Conservation (phyloP, 805 yeast genomes). For the Wickerhamomyces bisporus region DNA sequence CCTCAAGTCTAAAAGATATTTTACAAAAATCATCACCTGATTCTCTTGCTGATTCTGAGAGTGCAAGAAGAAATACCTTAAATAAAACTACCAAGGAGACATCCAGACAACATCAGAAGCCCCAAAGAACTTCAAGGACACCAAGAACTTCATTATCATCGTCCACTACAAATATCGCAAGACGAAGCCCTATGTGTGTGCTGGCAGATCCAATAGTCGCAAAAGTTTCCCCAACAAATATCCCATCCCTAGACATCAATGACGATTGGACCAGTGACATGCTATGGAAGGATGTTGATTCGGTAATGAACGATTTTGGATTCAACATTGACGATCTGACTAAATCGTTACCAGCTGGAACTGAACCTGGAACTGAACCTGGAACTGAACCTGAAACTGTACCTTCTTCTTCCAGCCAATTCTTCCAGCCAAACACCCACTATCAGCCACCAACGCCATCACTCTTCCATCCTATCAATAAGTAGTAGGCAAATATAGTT, state of each 20-base stretch:
- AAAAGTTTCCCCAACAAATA: constrained; percentile 18
- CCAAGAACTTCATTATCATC: too few species aligned
- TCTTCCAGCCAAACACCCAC: too few species aligned
- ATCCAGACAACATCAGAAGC: neutral
- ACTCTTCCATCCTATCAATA: neutral
- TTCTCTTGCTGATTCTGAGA: neutral
- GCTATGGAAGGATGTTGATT: constrained; percentile 73
- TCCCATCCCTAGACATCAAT: constrained; percentile 29
- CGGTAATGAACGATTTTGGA: constrained; percentile 89
- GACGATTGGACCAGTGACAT: constrained; percentile 40
- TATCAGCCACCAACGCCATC: too few species aligned
- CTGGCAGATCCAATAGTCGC: neutral
- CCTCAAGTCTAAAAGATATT: constrained; percentile 14
- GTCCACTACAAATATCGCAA: too few species aligned
- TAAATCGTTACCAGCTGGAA: constrained; percentile 2
- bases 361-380: too few species aligned
- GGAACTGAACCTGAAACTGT: too few species aligned
- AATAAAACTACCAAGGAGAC: too few species aligned
- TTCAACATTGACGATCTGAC: constrained; percentile 49
- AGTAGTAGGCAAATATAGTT: too few species aligned
- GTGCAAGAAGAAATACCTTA: neutral
- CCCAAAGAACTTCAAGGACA: neutral
- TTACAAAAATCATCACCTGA: constrained; percentile 19
- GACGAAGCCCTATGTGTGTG: too few species aligned
- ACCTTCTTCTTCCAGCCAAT: too few species aligned